Base-by-base conservation (phyloP, 176 grass and related monocot genomes). In the Microstegium vimineum region DNA sequence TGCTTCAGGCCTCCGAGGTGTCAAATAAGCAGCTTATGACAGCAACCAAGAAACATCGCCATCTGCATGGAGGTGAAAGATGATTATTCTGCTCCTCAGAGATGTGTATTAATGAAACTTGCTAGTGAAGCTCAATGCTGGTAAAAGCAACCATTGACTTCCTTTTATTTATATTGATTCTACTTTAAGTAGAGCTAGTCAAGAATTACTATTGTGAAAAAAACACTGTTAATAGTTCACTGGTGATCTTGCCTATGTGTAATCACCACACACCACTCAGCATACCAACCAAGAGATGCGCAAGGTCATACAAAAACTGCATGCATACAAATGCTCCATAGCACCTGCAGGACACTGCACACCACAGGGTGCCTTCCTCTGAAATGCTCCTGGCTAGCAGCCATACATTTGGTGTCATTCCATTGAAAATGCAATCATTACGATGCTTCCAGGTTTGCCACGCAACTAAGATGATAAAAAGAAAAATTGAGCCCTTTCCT, bases 31-130 rank as follows among this genome's bases (percentile, higher is more conserved):
- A 49, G 71, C 20, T 76, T 54, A 64, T 75, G 87, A 70, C 51
- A 22, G 28, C 33, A 64, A 85, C 73, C 63, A 71, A 80, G 54
- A 81, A 85, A 31, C 71, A 70, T 76, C 33, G 2, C 10, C 71
- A 81, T 85, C 77, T 89, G 71, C 87, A 75, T 70, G 82, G 18
- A 81, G 69, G 22, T 54, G 64, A 85, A 45, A 89, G 34, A 25
- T 76, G 12, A 36, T 43, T 71, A 71, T 9, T 65, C 10, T 10
- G 15, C 5, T n/a, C 51, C 46, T 2, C 14, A 73, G 45, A 61
- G 69, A 32, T 68, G 8, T 42, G 46, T 3, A 74, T n/a, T n/a
- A 43, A 83, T 15, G 73, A 43, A 61, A 80, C 37, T 68, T 40
- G 66, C 36, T 59, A 60, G 41, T 43, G 59, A 81, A 34, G 74